phyloP scores from a whole-genome alignment of 257 asterid species.

The Solanum clarkiae region DNA sequence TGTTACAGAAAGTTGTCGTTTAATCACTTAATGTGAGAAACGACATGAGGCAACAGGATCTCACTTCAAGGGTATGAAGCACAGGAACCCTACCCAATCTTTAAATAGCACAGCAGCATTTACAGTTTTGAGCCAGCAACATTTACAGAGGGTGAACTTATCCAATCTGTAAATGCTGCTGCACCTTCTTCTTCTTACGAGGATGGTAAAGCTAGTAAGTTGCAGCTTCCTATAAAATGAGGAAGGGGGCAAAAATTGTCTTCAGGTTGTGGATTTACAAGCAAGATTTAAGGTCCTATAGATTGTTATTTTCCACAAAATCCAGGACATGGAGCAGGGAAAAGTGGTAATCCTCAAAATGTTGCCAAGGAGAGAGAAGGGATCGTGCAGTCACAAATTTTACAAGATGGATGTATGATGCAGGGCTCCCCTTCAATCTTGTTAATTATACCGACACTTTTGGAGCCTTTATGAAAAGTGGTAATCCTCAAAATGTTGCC shows the following conservation, averaged over 20 bases:
- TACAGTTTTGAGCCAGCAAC: background rate
- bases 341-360: background rate
- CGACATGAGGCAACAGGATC: background rate
- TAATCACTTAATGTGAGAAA: background rate
- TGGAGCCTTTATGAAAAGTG: background rate
- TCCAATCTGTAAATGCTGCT: background rate
- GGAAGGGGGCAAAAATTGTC: background rate
- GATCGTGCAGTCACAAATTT: background rate
- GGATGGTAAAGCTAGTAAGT: background rate
- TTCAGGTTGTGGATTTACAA: background rate
- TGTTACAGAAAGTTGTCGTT: background rate
- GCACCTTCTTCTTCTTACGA: background rate
- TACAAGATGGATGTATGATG: background rate
- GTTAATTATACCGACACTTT: background rate
- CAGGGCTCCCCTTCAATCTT: too few relatives aligned
- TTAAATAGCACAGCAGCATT: background rate
- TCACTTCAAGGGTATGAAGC: background rate
- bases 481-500: background rate
- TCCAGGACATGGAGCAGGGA: background rate
- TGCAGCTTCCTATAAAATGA: background rate
- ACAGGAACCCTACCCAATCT: background rate
- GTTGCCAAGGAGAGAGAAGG: background rate
- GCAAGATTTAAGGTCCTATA: background rate
- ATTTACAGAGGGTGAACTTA: background rate
- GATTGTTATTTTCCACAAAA: background rate